Conservation (phyloP, 2,329 filamentous ascomycete genomes). For the Trichoderma pleuroti region DNA sequence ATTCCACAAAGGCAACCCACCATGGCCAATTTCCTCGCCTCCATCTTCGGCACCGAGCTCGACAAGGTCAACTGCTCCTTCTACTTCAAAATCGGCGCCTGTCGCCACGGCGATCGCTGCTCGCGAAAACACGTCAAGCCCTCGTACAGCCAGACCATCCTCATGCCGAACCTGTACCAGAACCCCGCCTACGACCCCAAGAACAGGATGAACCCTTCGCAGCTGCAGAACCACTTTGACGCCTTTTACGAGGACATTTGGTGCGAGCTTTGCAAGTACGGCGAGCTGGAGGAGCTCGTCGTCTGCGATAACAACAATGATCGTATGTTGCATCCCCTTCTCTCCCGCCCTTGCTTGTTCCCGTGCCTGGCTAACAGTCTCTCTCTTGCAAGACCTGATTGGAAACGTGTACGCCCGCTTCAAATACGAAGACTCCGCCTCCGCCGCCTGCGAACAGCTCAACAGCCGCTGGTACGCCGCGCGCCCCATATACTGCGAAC, state of each 20-base stretch:
- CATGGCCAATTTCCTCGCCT: conserved; percentile 98
- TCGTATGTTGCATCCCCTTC: conserved; percentile 54
- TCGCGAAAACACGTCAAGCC: conserved; percentile 99
- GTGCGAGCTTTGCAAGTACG: conserved; percentile 99
- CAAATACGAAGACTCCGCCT: conserved; percentile 98
- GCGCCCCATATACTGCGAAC: conserved; percentile 95
- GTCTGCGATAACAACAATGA: conserved; percentile 99
- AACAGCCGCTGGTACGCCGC: conserved; percentile 97
- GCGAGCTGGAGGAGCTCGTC: conserved; percentile 94
- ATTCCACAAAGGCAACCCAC: not conserved
- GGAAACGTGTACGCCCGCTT: conserved; percentile 99
- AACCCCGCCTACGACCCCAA: conserved; percentile 97
- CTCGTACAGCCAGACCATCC: conserved; percentile 94
- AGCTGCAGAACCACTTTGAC: conserved; percentile 99
- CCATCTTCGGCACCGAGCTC: conserved; percentile 99
- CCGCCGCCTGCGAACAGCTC: conserved; percentile 87
- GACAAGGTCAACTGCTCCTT: conserved; percentile 99
- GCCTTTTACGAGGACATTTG: conserved; percentile 99
- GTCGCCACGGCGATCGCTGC: conserved; percentile 96
- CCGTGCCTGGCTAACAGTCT: not conserved
- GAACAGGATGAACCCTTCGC: conserved; percentile 91
- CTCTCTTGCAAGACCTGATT: conserved; percentile 66
- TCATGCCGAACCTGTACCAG: conserved; percentile 98
- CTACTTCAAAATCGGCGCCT: conserved; percentile 97
- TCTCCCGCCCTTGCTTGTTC: too few relatives aligned